Evolutionary conservation across 345 rosid species (phyloP).

Genomic region (Orychophragmus violaceus): DNA sequence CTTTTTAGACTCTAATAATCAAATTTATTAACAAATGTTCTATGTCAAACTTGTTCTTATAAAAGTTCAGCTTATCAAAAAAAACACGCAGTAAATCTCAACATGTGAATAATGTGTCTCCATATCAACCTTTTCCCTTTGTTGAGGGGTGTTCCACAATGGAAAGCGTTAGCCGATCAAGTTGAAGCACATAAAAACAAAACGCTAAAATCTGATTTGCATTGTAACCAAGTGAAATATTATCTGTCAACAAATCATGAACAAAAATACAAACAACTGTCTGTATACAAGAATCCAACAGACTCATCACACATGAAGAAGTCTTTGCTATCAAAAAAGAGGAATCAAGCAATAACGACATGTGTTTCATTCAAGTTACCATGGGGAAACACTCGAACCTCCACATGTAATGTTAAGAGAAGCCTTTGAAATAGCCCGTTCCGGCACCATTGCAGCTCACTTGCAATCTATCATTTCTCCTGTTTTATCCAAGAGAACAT

Average conservation of each 20-base stretch:
- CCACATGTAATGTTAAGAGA: slow-evolving; percentile 95
- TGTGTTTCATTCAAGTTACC: slow-evolving; percentile 42
- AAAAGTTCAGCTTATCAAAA: background rate
- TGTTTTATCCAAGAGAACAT: slow-evolving; percentile 22
- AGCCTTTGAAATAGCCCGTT: slow-evolving; percentile 74
- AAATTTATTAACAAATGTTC: background rate
- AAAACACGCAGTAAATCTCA: background rate
- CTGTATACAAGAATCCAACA: background rate
- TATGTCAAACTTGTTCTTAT: background rate
- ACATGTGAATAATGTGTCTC: slow-evolving; percentile 94
- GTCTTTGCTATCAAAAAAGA: background rate
- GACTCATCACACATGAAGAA: background rate
- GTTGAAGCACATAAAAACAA: slow-evolving; percentile 37
- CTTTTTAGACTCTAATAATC: background rate
- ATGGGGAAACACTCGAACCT: slow-evolving; percentile 86
- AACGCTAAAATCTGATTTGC: background rate
- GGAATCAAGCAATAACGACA: background rate
- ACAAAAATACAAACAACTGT: no score
- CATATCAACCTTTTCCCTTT: slow-evolving; percentile 95
- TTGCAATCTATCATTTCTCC: slow-evolving; percentile 98
- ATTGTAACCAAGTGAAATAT: slow-evolving; percentile 3
- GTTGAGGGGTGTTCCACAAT: slow-evolving; percentile 77
- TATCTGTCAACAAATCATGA: no score
- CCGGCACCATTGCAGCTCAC: slow-evolving; percentile 80
- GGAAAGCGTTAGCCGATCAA: slow-evolving; percentile 62